These are phyloP conservation scores for Lactifluus volemus DNA, from an alignment of 768 basidiomycete genomes.

Conservation along the genomic window DNA sequence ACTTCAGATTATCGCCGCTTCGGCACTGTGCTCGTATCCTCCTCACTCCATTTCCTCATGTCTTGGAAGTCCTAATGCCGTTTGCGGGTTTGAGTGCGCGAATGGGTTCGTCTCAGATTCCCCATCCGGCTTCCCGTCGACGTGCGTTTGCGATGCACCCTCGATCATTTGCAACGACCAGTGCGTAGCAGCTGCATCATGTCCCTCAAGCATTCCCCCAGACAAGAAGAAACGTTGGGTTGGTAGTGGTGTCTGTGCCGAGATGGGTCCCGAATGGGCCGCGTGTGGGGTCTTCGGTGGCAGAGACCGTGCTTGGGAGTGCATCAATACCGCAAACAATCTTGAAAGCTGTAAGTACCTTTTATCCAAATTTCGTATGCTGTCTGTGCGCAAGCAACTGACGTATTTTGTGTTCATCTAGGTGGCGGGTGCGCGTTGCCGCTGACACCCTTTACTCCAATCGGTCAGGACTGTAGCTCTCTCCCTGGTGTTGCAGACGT, in stretches of 20 bases:
- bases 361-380: too few species aligned
- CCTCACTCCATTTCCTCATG: slow-evolving; percentile 33
- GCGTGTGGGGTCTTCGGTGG: too few species aligned
- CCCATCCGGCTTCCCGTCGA: slow-evolving; percentile 28
- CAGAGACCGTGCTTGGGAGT: too few species aligned
- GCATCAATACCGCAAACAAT: too few species aligned
- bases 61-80: slow-evolving; percentile 24
- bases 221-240: slow-evolving; percentile 21
- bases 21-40: slow-evolving; percentile 33
- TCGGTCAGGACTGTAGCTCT: too few species aligned
- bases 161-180: slow-evolving; percentile 41
- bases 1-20: slow-evolving; percentile 23
- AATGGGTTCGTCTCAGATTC: slow-evolving; percentile 32
- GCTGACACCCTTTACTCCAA: too few species aligned
- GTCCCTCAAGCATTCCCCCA: slow-evolving; percentile 23
- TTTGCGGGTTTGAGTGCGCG: slow-evolving; percentile 38
- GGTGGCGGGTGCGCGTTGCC: too few species aligned
- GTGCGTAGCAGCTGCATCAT: slow-evolving; percentile 26
- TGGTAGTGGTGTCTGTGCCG: too few species aligned
- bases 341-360: too few species aligned
- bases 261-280: too few species aligned
- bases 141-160: slow-evolving; percentile 37
- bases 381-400: too few species aligned
- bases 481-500: slow-evolving; percentile 32
- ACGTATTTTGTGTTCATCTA: too few species aligned